These are phyloP conservation scores for Rhizodiscina lignyota DNA, from an alignment of 495 filamentous ascomycete genomes.

Conservation along the genomic window DNA sequence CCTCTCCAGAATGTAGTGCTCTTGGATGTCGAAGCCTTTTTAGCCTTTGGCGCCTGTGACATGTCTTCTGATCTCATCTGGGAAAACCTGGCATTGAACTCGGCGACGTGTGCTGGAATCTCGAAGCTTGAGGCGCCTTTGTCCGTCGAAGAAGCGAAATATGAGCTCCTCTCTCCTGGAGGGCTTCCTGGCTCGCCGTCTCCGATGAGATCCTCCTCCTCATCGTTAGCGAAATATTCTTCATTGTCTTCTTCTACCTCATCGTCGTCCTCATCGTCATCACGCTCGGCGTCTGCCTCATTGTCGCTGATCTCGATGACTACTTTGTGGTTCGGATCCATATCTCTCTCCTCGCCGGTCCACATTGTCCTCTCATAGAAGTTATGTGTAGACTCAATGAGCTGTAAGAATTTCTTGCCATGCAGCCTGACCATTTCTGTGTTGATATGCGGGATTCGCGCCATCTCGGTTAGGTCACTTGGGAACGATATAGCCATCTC, in stretches of 20 bases:
- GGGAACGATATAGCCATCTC: conserved; percentile 74
- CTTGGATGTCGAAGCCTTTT: too few relatives aligned
- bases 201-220: background rate
- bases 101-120: background rate
- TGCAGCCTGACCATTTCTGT: conserved; percentile 51
- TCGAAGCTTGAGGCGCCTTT: too few relatives aligned
- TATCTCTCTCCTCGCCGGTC: conserved; percentile 1
- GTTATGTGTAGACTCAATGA: too few relatives aligned
- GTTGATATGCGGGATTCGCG: conserved; percentile 50
- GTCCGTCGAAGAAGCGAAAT: too few relatives aligned
- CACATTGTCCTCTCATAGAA: too few relatives aligned
- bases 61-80: too few relatives aligned
- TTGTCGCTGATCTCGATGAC: conserved; percentile 54
- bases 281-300: too few relatives aligned
- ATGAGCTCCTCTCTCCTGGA: background rate
- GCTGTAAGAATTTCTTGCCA: conserved; percentile 46
- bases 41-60: too few relatives aligned
- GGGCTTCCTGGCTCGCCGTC: background rate
- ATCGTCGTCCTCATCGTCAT: conserved; percentile 25
- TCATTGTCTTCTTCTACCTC: conserved; percentile 25
- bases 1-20: too few relatives aligned
- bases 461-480: conserved; percentile 41
- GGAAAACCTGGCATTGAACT: conserved; percentile 1
- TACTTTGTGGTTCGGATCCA: conserved; percentile 39
- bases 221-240: conserved; percentile 3